Percentiles rank a stretch among this genome's conserved stretches.
Conservation (phyloP, 2,329 filamentous ascomycete species). For the Botrytis sinoallii region DNA sequence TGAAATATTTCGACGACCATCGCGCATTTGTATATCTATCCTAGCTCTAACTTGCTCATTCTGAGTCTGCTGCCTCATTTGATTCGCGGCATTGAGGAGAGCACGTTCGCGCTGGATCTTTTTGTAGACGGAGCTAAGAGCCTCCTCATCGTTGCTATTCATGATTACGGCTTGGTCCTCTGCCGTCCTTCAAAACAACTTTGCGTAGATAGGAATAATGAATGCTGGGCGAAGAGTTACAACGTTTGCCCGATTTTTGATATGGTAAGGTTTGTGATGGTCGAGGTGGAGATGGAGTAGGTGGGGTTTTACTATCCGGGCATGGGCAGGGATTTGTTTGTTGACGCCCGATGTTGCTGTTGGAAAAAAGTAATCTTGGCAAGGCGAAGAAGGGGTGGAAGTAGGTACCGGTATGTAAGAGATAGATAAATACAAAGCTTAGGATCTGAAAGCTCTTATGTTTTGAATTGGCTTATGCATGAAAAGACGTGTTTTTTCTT, state of each 20-base stretch:
- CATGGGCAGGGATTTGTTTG: slow-evolving; percentile 20
- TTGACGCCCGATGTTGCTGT: slow-evolving; percentile 18
- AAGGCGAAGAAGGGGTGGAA: slow-evolving; percentile 12
- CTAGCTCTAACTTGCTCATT: slow-evolving; percentile 88
- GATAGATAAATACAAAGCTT: not conserved
- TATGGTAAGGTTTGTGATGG: slow-evolving; percentile 18
- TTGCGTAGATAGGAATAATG: slow-evolving; percentile 11
- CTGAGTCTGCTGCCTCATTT: slow-evolving; percentile 93
- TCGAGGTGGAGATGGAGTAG: slow-evolving; percentile 20
- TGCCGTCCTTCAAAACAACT: slow-evolving; percentile 1
- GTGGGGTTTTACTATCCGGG: slow-evolving; percentile 16
- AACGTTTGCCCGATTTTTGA: slow-evolving; percentile 8
- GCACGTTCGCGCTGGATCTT: slow-evolving; percentile 98
- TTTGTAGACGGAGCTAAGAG: slow-evolving; percentile 77
- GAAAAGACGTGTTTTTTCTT: not conserved
- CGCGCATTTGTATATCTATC: slow-evolving; percentile 90
- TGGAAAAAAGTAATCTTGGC: slow-evolving; percentile 16
- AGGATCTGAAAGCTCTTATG: not conserved
- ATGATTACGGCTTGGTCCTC: slow-evolving; percentile 31
- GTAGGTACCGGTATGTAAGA: too few species aligned
- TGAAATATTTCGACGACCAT: slow-evolving; percentile 87
- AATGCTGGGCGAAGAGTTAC: not conserved
- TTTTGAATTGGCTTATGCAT: not conserved
- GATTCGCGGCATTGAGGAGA: slow-evolving; percentile 88
- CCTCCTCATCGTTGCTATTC: slow-evolving; percentile 64